These are phyloP conservation scores for Chaetomium fimeti DNA, from an alignment of 495 filamentous ascomycete genomes.

Conservation along the genomic window DNA sequence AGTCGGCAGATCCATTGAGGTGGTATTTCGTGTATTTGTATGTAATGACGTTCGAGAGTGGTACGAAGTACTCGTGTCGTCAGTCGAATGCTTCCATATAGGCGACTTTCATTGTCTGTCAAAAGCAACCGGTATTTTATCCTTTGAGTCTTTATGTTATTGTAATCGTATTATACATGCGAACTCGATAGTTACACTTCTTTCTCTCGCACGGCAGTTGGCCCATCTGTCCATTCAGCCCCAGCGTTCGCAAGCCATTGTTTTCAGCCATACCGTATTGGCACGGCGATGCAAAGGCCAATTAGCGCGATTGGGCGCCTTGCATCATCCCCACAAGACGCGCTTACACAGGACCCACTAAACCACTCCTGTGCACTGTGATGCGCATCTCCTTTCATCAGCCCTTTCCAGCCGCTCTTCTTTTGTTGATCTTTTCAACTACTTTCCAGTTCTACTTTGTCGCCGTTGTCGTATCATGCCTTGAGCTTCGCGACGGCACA, in stretches of 20 bases:
- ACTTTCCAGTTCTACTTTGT: background rate
- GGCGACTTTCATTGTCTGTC: no score
- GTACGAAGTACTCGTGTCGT: no score
- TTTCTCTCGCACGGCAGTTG: background rate
- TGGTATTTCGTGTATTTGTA: background rate
- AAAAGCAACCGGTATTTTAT: no score
- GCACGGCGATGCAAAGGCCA: background rate
- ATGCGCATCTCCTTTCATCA: background rate
- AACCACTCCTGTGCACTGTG: background rate
- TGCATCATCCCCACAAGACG: background rate
- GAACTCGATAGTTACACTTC: no score
- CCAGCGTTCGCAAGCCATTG: background rate
- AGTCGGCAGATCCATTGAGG: background rate
- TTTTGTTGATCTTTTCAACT: conserved; percentile 3
- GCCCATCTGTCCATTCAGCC: background rate
- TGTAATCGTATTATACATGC: no score
- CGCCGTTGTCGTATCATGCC: conserved; percentile 19
- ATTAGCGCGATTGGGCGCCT: background rate
- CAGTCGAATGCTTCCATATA: no score
- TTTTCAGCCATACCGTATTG: background rate
- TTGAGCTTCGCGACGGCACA: conserved; percentile 12
- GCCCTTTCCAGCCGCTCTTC: background rate
- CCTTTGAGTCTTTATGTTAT: no score
- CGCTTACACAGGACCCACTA: background rate
- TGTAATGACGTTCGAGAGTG: no score